A percentile compares a stretch with the other conserved stretches of the same genome.
These are phyloP conservation scores for Spizellomyces punctatus DNA, from an alignment of 192 early-diverging fungal species.

Conservation along the genomic window DNA sequence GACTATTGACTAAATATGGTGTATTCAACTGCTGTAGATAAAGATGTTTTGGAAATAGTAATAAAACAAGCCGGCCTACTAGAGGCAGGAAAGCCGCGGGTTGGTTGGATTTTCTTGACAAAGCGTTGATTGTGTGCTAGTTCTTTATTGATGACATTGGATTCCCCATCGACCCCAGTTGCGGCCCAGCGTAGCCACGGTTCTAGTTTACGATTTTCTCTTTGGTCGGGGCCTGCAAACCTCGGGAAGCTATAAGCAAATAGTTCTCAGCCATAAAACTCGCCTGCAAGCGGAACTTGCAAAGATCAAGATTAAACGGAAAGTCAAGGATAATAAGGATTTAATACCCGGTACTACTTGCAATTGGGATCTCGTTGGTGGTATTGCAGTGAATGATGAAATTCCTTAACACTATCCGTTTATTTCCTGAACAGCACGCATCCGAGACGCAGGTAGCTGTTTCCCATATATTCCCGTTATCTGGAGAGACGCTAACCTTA, in stretches of 20 bases:
- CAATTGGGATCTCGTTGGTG: constrained; percentile 18
- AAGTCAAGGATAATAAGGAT: constrained; percentile 67
- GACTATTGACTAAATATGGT: too few relatives aligned
- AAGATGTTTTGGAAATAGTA: constrained; percentile 32
- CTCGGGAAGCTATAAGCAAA: constrained; percentile 59
- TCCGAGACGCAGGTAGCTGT: background rate
- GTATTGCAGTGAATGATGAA: background rate
- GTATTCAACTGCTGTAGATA: constrained; percentile 25
- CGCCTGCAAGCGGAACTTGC: constrained; percentile 75
- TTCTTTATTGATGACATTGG: background rate
- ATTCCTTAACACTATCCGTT: constrained; percentile 3
- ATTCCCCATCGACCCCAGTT: background rate
- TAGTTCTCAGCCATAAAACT: constrained; percentile 68
- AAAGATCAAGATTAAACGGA: constrained; percentile 72
- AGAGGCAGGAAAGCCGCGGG: background rate
- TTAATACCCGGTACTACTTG: constrained; percentile 64
- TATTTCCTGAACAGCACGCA: constrained; percentile 9
- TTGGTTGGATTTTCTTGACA: background rate
- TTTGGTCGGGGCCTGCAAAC: constrained; percentile 72
- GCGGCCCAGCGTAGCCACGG: constrained; percentile 44
- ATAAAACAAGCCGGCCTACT: constrained; percentile 26
- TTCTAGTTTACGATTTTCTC: constrained; percentile 87
- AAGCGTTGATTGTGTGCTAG: background rate
- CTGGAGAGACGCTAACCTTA: background rate
- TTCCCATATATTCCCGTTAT: background rate